Evolutionary conservation across 2,329 filamentous ascomycete species (phyloP).

Genomic region (Nemania sp.): DNA sequence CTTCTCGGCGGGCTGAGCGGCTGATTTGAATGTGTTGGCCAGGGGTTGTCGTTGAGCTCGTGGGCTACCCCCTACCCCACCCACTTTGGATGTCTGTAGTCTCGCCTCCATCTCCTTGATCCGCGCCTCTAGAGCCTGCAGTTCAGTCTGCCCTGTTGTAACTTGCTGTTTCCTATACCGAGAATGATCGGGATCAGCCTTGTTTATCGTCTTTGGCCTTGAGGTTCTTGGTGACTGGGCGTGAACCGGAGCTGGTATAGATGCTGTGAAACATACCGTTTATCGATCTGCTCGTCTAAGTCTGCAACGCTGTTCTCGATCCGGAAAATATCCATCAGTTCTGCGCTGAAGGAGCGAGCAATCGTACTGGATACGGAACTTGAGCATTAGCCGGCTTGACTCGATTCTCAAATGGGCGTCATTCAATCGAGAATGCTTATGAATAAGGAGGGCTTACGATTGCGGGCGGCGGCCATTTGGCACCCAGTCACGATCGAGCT

Average conservation of each 20-base stretch:
- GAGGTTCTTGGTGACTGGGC: not conserved
- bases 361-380: conserved; percentile 67
- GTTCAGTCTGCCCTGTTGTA: conserved; percentile 72
- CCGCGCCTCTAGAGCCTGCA: conserved; percentile 81
- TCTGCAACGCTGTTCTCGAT: conserved; percentile 78
- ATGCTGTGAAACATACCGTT: conserved; percentile 66
- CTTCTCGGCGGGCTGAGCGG: conserved; percentile 34
- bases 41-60: conserved; percentile 38
- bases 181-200: conserved; percentile 19
- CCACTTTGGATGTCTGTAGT: conserved; percentile 46
- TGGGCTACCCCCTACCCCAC: conserved; percentile 22
- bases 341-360: conserved; percentile 82
- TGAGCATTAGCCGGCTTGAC: conserved; percentile 24
- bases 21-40: conserved; percentile 34
- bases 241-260: not conserved
- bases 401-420: not conserved
- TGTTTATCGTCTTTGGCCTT: not conserved
- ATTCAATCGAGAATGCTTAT: conserved; percentile 3
- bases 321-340: conserved; percentile 86
- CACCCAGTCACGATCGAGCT: conserved; percentile 79
- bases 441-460: conserved; percentile 65
- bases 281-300: conserved; percentile 73
- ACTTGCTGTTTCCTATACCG: conserved; percentile 76
- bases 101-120: conserved; percentile 84
- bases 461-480: conserved; percentile 76